Evolutionary conservation across 805 yeast genomes (phyloP).

Genomic region (Zygosaccharomyces bisporus): DNA sequence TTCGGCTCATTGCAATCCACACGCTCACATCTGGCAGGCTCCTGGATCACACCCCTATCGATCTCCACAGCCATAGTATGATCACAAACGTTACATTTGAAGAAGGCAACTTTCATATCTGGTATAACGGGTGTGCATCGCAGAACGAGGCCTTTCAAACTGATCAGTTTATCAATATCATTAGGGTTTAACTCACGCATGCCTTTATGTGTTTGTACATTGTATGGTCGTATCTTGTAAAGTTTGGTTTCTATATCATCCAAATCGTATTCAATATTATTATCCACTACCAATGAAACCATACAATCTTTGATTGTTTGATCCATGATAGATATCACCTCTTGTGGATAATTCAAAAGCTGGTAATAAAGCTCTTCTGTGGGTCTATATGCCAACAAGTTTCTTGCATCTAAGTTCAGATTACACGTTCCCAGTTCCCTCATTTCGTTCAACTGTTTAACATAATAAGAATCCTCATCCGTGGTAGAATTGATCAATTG

Average conservation of each 20-base stretch:
- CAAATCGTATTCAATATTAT: slow-evolving; percentile 46
- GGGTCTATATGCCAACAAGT: slow-evolving; percentile 68
- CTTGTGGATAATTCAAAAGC: slow-evolving; percentile 90
- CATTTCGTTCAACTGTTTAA: slow-evolving; percentile 69
- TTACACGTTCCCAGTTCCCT: slow-evolving; percentile 74
- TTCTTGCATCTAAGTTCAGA: slow-evolving; percentile 77
- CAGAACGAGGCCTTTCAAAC: slow-evolving; percentile 85
- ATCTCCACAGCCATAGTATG: slow-evolving; percentile 89
- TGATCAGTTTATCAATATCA: slow-evolving; percentile 89
- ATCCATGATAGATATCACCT: slow-evolving; percentile 96
- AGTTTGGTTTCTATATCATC: slow-evolving; percentile 73
- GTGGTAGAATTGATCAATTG: slow-evolving; percentile 42
- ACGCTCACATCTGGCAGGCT: slow-evolving; percentile 92
- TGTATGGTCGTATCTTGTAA: slow-evolving; percentile 87
- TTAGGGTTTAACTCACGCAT: slow-evolving; percentile 92
- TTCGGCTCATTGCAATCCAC: slow-evolving; percentile 74
- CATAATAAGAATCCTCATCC: slow-evolving; percentile 73
- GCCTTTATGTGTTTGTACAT: slow-evolving; percentile 67
- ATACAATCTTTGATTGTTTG: slow-evolving; percentile 88
- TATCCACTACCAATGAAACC: slow-evolving; percentile 64
- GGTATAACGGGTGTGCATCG: slow-evolving; percentile 91
- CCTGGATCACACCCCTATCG: slow-evolving; percentile 90
- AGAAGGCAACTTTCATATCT: slow-evolving; percentile 96
- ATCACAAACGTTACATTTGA: slow-evolving; percentile 91
- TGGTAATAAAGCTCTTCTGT: slow-evolving; percentile 81